These are phyloP conservation scores for Pichia sp. DNA, from an alignment of 1,139 yeast species.

Conservation along the genomic window DNA sequence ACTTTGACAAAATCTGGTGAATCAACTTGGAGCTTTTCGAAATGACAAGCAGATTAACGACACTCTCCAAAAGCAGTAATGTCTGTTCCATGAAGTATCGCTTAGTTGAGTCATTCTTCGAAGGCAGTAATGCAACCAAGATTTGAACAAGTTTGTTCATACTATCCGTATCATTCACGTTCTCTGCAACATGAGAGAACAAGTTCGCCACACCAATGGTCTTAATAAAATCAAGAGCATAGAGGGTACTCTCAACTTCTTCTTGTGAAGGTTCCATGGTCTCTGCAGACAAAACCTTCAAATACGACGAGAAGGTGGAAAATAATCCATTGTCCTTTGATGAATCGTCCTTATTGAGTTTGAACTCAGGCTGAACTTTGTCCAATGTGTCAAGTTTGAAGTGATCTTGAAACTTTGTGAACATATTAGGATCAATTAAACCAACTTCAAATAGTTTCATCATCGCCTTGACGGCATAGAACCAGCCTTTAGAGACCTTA, in stretches of 20 bases:
- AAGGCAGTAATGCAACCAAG: constrained; percentile 27
- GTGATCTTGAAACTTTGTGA: constrained; percentile 54
- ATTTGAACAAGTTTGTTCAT: constrained; percentile 28
- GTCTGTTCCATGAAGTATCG: constrained; percentile 48
- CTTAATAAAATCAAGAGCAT: constrained; percentile 75
- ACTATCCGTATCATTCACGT: constrained; percentile 20
- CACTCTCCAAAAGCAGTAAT: constrained; percentile 48
- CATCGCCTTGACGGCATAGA: constrained; percentile 49
- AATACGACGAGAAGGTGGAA: constrained; percentile 84
- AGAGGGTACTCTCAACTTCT: constrained; percentile 78
- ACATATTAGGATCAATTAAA: constrained; percentile 60
- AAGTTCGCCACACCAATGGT: constrained; percentile 53
- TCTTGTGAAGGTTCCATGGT: constrained; percentile 89
- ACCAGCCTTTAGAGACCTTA: constrained; percentile 43
- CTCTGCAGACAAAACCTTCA: constrained; percentile 82
- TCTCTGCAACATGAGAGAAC: constrained; percentile 36
- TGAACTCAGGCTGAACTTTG: constrained; percentile 57
- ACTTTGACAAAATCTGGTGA: constrained; percentile 16
- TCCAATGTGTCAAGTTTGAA: constrained; percentile 47
- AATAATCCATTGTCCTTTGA: constrained; percentile 69
- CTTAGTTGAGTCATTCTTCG: constrained; percentile 32
- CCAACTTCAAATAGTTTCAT: constrained; percentile 67
- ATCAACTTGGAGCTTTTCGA: constrained; percentile 34
- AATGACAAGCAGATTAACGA: constrained; percentile 43
- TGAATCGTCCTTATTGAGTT: constrained; percentile 53